A percentile compares a stretch with the other conserved stretches of the same genome.
Evolutionary conservation across 2,329 filamentous ascomycete species (phyloP).

Genomic region (Exophiala sideris): DNA sequence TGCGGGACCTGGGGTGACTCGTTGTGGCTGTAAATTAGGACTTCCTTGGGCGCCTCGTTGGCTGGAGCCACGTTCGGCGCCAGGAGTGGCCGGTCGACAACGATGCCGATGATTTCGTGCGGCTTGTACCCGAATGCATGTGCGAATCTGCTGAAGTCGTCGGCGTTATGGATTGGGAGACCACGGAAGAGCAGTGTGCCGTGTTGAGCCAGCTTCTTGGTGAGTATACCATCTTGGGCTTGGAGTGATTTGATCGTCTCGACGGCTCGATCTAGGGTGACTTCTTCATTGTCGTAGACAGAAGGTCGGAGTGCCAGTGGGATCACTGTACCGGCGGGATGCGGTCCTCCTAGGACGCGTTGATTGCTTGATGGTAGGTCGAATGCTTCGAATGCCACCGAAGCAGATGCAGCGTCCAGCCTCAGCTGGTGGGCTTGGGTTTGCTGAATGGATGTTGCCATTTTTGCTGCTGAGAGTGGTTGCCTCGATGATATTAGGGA

Average conservation of each 20-base stretch:
- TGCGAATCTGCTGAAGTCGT: slow-evolving; percentile 49
- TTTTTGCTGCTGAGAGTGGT: neutral
- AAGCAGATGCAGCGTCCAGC: slow-evolving; percentile 21
- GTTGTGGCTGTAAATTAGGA: slow-evolving; percentile 51
- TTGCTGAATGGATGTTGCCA: slow-evolving; percentile 13
- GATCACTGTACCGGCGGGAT: slow-evolving; percentile 37
- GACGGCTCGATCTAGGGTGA: slow-evolving; percentile 36
- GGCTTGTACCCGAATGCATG: slow-evolving; percentile 49
- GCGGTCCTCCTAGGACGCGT: slow-evolving; percentile 39
- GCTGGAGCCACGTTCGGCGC: slow-evolving; percentile 47
- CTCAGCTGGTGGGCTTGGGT: slow-evolving; percentile 18
- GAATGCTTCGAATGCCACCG: slow-evolving; percentile 39
- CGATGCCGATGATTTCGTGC: slow-evolving; percentile 52
- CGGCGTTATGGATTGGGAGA: slow-evolving; percentile 44
- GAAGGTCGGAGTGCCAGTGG: slow-evolving; percentile 42
- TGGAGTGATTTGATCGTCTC: slow-evolving; percentile 40
- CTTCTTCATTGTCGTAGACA: slow-evolving; percentile 17
- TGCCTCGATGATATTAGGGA: no score
- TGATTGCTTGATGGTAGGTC: slow-evolving; percentile 42
- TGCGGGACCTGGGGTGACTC: slow-evolving; percentile 52
- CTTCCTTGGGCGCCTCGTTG: slow-evolving; percentile 49
- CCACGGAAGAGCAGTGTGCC: slow-evolving; percentile 48
- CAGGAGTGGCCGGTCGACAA: slow-evolving; percentile 45
- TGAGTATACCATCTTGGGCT: slow-evolving; percentile 35
- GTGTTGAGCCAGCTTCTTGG: slow-evolving; percentile 43